Percentiles rank a stretch among this genome's conserved stretches.
Evolutionary conservation across 2,329 filamentous ascomycete genomes (phyloP).

Genomic region (Chaetomium sp.): DNA sequence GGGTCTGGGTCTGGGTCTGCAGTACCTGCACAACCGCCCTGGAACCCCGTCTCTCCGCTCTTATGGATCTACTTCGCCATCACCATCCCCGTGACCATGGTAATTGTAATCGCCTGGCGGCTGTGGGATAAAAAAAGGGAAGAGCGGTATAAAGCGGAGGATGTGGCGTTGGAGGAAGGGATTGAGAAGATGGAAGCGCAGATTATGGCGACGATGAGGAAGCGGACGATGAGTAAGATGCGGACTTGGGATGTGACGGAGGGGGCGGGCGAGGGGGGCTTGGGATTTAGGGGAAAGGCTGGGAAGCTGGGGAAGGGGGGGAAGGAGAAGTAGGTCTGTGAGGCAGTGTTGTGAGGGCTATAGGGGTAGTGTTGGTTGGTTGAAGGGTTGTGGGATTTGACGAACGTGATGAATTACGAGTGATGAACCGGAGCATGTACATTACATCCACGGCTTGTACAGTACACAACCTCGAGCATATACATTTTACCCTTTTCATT

Average conservation of each 20-base stretch:
- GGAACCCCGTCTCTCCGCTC: conserved; percentile 41
- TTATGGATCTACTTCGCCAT: conserved; percentile 61
- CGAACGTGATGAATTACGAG: too few species aligned
- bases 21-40: conserved; percentile 5
- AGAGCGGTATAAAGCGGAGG: conserved; percentile 41
- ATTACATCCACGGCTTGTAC: not conserved
- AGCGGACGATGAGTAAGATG: conserved; percentile 50
- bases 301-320: not conserved
- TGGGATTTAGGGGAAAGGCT: not conserved
- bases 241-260: conserved; percentile 42
- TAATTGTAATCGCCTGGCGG: conserved; percentile 51
- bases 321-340: too few species aligned
- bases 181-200: conserved; percentile 52
- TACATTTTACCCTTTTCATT: not conserved
- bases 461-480: not conserved
- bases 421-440: not conserved
- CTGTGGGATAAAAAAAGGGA: conserved; percentile 47
- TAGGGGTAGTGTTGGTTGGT: too few species aligned
- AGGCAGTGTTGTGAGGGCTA: too few species aligned
- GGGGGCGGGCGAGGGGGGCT: too few species aligned
- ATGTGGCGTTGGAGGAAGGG: conserved; percentile 46
- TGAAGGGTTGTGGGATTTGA: too few species aligned
- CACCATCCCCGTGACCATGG: conserved; percentile 50
- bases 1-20: not conserved
- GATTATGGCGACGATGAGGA: conserved; percentile 50